A percentile compares a stretch with the other conserved stretches of the same genome.
Conservation (phyloP, 2,329 filamentous ascomycete species). For the Fusarium subtropicale region DNA sequence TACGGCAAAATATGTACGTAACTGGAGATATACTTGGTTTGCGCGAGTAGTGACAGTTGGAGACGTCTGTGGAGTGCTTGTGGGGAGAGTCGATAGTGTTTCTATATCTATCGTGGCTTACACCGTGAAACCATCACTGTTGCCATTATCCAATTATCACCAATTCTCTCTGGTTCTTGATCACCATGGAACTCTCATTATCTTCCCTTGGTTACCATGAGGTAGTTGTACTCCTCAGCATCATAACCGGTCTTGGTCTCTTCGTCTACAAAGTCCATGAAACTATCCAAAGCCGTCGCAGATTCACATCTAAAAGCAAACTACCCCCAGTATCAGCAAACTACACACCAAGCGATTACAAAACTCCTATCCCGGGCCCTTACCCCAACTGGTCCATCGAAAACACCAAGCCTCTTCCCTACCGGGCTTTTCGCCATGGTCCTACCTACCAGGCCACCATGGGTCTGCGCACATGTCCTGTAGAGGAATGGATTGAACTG, state of each 20-base stretch:
- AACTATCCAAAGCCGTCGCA: slow-evolving; percentile 15
- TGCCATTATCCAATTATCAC: not conserved
- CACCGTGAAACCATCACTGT: slow-evolving; percentile 5
- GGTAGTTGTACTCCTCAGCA: slow-evolving; percentile 23
- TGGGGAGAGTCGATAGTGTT: not conserved
- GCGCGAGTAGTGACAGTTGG: not conserved
- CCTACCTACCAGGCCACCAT: slow-evolving; percentile 82
- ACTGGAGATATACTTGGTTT: not conserved
- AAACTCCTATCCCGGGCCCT: slow-evolving; percentile 67
- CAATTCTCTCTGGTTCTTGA: not conserved
- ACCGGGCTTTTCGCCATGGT: slow-evolving; percentile 81
- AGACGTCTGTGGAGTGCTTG: not conserved
- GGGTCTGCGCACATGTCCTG: slow-evolving; percentile 77
- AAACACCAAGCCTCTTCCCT: slow-evolving; percentile 78
- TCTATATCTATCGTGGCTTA: slow-evolving; percentile 23
- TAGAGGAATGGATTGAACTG: slow-evolving; percentile 85
- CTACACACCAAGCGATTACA: slow-evolving; percentile 57
- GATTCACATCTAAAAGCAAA: slow-evolving; percentile 21
- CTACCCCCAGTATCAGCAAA: slow-evolving; percentile 21
- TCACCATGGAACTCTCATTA: slow-evolving; percentile 13
- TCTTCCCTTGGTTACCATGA: slow-evolving; percentile 22
- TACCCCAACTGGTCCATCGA: slow-evolving; percentile 77
- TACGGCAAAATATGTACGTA: not conserved
- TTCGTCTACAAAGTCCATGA: slow-evolving; percentile 28
- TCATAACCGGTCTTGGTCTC: slow-evolving; percentile 18